Evolutionary conservation across 805 yeast genomes (phyloP), one percentile per base, ranked within the genome.

Genomic region (Wickerhamiella spandovensis): DNA sequence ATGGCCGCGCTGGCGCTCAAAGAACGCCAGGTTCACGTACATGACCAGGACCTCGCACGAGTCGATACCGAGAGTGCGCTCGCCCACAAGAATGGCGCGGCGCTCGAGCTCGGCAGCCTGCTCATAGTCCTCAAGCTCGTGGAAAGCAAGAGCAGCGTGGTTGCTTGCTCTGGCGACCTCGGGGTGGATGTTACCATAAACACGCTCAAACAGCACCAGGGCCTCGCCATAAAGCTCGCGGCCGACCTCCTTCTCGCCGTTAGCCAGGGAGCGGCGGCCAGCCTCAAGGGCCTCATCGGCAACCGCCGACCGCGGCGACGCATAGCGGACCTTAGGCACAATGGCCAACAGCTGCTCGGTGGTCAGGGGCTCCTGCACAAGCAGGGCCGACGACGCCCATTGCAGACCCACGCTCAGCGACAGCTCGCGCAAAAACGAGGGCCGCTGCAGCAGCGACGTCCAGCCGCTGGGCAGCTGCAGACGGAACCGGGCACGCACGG

Each of bases 361-460:
- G 17, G 23, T 43, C 28, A 23, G 10, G 8, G 46, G 17, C 10
- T 44, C 46, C 15, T 13, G 5, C 20, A 17, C 20, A 9, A 17
- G 20, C n/a, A 43, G 32, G n/a, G 30, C 46, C 18, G 38, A 18
- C n/a, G 46, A 17, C 9, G 71, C 67, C 84, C 95, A 82, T 70
- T 92, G 98, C 48, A 90, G 77, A 67, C 97, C 97, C 58, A 81
- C 77, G 66, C 84, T 83, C 49, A 71, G 59, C 10, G 95, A 79
- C 55, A 88, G 72, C 56, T 81, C 84, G 67, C 89, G 79, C 59
- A 86, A 70, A 43, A 83, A 61, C 48, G 75, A 78, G 22, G 17
- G 38, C 28, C n/a, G 20, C 70, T 53, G 42, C 7, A 44, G 28
- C 17, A 48, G 44, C 32, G 52, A 28, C 28, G 65, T 47, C 83